These are phyloP conservation scores for Aspergillus ibericus DNA, from an alignment of 2,329 filamentous ascomycete genomes.

Conservation along the genomic window DNA sequence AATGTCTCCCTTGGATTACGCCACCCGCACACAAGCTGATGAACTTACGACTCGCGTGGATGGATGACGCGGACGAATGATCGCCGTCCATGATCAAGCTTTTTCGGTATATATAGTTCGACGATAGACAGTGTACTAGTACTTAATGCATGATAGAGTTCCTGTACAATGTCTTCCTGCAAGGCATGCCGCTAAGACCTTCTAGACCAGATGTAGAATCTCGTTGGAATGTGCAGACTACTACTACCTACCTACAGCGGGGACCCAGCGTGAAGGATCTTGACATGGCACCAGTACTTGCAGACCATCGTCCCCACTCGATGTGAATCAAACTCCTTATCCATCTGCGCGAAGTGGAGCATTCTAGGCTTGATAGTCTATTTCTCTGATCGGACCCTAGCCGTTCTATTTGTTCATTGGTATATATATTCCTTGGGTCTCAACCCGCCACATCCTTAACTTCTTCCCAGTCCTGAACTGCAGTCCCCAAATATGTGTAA, in stretches of 20 bases:
- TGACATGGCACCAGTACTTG: too few relatives aligned
- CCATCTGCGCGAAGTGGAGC: too few relatives aligned
- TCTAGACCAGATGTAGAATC: not conserved
- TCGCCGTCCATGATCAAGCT: conserved; percentile 4
- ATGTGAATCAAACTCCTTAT: too few relatives aligned
- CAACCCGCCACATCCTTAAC: too few relatives aligned
- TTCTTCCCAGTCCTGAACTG: too few relatives aligned
- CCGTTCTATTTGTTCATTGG: too few relatives aligned
- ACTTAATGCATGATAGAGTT: not conserved
- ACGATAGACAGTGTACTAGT: conserved; percentile 18
- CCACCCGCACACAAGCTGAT: conserved; percentile 12
- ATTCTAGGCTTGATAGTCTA: too few relatives aligned
- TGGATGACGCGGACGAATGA: conserved; percentile 10
- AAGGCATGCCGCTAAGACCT: not conserved
- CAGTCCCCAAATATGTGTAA: too few relatives aligned
- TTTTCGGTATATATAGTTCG: conserved; percentile 17
- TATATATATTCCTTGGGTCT: too few relatives aligned
- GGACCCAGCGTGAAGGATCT: too few relatives aligned
- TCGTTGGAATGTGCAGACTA: not conserved
- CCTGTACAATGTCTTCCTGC: not conserved
- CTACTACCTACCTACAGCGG: not conserved
- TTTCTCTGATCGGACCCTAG: too few relatives aligned
- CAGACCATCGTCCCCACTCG: too few relatives aligned
- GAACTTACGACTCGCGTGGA: conserved; percentile 20
- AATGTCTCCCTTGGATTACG: conserved; percentile 16